Evolutionary conservation across 768 basidiomycete species (phyloP).

Genomic region (Rickenella mellea): DNA sequence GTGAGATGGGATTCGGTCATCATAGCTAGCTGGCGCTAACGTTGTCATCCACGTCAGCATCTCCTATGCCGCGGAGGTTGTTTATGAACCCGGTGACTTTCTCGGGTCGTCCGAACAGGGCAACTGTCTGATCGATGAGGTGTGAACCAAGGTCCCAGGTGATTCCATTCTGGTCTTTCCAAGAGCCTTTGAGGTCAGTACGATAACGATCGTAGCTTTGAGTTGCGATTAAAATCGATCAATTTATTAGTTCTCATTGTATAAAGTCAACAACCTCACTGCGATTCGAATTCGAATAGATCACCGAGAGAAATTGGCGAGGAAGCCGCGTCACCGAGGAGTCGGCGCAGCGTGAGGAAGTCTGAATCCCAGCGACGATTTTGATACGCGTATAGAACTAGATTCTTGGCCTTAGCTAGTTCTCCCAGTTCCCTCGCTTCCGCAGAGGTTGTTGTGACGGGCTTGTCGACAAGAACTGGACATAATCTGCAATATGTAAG

Average conservation of each 20-base stretch:
- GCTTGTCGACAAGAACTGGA: constrained; percentile 73
- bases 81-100: constrained; percentile 60
- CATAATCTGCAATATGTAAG: background rate
- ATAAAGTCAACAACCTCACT: constrained; percentile 30
- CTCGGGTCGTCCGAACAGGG: constrained; percentile 66
- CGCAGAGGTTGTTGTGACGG: constrained; percentile 49
- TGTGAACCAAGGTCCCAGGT: constrained; percentile 77
- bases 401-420: constrained; percentile 47
- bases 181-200: constrained; percentile 52
- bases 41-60: constrained; percentile 55
- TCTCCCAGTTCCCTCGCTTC: constrained; percentile 53
- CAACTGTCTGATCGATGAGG: constrained; percentile 68
- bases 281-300: constrained; percentile 65
- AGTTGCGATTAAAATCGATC: constrained; percentile 1
- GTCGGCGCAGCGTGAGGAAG: constrained; percentile 53
- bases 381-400: constrained; percentile 64
- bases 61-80: constrained; percentile 60
- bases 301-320: constrained; percentile 48
- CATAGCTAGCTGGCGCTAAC: constrained; percentile 26
- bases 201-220: constrained; percentile 70
- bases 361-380: constrained; percentile 77
- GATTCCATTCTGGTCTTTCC: constrained; percentile 71
- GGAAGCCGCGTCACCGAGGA: constrained; percentile 44
- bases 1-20: background rate
- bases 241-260: background rate